Evolutionary conservation across 75 land plant genomes (phyloP), one percentile per base, ranked within the genome.

Genomic region (Selaginella tamariscina): DNA sequence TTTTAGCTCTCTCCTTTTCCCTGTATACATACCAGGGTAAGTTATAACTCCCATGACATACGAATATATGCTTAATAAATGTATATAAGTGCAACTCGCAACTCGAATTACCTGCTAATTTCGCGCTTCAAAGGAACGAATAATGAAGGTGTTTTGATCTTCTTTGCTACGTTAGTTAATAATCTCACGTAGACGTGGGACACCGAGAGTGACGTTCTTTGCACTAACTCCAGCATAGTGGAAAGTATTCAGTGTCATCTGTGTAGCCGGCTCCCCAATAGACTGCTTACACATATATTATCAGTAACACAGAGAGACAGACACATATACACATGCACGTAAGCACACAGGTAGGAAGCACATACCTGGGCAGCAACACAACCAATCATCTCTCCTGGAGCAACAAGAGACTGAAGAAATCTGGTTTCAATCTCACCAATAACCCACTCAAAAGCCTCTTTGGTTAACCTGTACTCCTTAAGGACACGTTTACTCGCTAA

Each of bases 161-260:
- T 93, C 80, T 93, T 93, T 15, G 94, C 98, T 30, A 93, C 94
- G 78, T 93, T n/a, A n/a, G n/a, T n/a, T 93, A 31, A 93, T 93
- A 59, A 93, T 93, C 68, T 93, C 95, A 55, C 90, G 81, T 71
- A 93, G 72, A 66, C 98, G 71, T 0, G 94, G 90, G 44, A 93
- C 94, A 77, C 98, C 90, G 24, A 93, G 82, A 66, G 98, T 93
- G 55, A 88, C 98, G 80, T 93, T 93, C 79, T 93, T 93, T 1
- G 98, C 98, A 83, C 90, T 88, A 2, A 93, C 98, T 81, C 98
- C 98, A 81, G 98, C 94, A 86, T 86, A 93, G 63, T 93, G 98
- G 71, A 88, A 93, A 24, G 98, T 93, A 67, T 93, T 93, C 33
- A 93, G 75, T 11, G 98, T 93, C 94, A 93, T 93, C 79, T 93